Evolutionary conservation across 768 basidiomycete species (phyloP), one percentile per base, ranked within the genome.

Genomic region (Agrocybe praecox): DNA sequence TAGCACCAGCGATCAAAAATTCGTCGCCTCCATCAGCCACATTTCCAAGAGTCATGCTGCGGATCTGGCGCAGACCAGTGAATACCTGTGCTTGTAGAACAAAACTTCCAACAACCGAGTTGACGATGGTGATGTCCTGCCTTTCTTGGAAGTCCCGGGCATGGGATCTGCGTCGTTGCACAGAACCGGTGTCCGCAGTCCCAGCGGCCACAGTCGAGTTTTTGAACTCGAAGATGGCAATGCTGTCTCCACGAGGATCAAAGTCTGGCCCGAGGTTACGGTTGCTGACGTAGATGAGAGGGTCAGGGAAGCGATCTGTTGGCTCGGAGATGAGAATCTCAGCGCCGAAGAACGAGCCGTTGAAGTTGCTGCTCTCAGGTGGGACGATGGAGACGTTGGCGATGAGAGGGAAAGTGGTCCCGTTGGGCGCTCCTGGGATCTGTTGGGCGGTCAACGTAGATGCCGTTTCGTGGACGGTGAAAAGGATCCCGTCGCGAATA

Each of bases 231-330:
- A 84, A 86, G 47, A 89, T 83, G 6, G 83, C 86, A 46, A 88
- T 84, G 0, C 85, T 73, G 67, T 89, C 87, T 8, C 77, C 77
- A 10, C 79, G 77, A 36, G 83, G 72, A 58, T 85, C 85, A 32
- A 67, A 52, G 14, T 58, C 72, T 67, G 45, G 74, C 64, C 36
- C 73, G 59, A 19, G 71, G 67, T 88, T 86, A 44, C 87, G 79
- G 69, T 89, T 89, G 21, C 86, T 86, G 6, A 75, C 77, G 66
- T 88, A 89, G 59, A 88, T 79, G 60, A 80, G 82, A 0, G 80
- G 73, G n/a, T 63, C 68, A 1, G 76, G 78, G 72, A 82, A 88
- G 24, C 62, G 59, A 10, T 55, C 33, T 0, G 77, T 77, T 1
- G 77, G 71, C 23, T 72, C 62, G 0, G 86, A 80, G 60, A 87